Evolutionary conservation across 2,329 filamentous ascomycete genomes (phyloP).

Genomic region (Fusarium phyllophilum): DNA sequence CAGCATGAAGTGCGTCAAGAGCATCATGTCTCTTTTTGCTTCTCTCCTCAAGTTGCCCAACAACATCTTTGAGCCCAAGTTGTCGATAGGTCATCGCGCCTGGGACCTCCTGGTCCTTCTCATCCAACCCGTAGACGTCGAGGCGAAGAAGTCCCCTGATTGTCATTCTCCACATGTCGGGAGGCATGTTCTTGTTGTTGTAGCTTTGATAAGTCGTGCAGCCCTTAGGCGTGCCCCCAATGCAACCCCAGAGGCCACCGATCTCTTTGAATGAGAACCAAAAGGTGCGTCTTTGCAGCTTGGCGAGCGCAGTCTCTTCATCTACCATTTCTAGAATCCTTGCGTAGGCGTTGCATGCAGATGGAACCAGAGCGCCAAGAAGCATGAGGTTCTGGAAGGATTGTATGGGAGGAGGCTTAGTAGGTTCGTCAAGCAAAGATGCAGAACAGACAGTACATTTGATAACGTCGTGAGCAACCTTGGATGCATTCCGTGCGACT

Average conservation of each 20-base stretch:
- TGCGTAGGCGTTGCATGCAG: slow-evolving; percentile 67
- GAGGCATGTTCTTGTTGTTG: slow-evolving; percentile 59
- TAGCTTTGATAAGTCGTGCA: slow-evolving; percentile 48
- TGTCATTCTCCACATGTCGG: slow-evolving; percentile 63
- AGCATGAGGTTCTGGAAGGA: slow-evolving; percentile 69
- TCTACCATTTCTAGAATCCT: slow-evolving; percentile 66
- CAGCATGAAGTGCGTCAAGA: slow-evolving; percentile 57
- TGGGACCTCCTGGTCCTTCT: slow-evolving; percentile 23
- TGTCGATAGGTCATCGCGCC: slow-evolving; percentile 45
- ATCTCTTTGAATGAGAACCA: slow-evolving; percentile 58
- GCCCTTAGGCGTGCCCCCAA: slow-evolving; percentile 38
- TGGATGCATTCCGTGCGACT: slow-evolving; percentile 59
- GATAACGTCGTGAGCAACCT: slow-evolving; percentile 61
- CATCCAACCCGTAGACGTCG: slow-evolving; percentile 65
- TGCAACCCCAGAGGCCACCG: slow-evolving; percentile 60
- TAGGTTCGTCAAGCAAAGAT: slow-evolving; percentile 48
- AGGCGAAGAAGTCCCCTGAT: slow-evolving; percentile 64
- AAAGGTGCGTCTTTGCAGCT: slow-evolving; percentile 53
- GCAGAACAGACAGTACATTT: slow-evolving; percentile 62
- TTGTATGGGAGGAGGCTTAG: slow-evolving; percentile 55
- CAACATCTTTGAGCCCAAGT: slow-evolving; percentile 64
- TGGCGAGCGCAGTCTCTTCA: slow-evolving; percentile 58
- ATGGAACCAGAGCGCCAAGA: slow-evolving; percentile 66
- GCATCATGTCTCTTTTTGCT: slow-evolving; percentile 59
- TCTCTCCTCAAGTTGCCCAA: slow-evolving; percentile 63